Conservation (phyloP, 1,139 yeast species). For the Taphrina confusa region DNA sequence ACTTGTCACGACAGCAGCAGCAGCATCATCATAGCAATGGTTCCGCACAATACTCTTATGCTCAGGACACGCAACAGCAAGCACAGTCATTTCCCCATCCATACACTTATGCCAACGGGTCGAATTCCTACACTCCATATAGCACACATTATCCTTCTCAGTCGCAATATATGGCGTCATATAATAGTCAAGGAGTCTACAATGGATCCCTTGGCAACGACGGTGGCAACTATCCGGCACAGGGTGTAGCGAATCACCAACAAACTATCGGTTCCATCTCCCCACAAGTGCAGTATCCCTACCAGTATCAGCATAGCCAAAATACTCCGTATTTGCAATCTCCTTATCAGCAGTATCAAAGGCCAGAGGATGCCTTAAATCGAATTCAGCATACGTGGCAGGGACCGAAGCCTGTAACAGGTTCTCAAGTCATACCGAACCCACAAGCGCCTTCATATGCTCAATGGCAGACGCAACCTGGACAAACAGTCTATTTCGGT, state of each 20-base stretch:
- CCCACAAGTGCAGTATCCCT: slow-evolving; percentile 9
- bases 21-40: neutral
- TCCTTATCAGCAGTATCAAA: neutral
- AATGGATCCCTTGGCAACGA: neutral
- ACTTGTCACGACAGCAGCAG: neutral
- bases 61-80: neutral
- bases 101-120: slow-evolving; percentile 5
- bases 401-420: slow-evolving; percentile 9
- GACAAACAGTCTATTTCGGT: neutral
- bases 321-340: neutral
- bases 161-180: neutral
- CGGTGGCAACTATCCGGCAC: slow-evolving; percentile 5
- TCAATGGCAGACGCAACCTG: slow-evolving; percentile 5
- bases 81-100: slow-evolving; percentile 14
- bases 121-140: neutral
- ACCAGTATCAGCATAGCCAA: neutral
- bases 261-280: neutral
- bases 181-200: neutral
- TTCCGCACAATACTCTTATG: neutral
- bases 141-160: neutral
- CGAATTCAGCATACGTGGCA: slow-evolving; percentile 19
- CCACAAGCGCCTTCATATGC: neutral
- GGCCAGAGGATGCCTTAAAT: slow-evolving; percentile 17
- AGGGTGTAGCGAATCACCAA: neutral
- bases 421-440: neutral